Percentiles rank a stretch among this genome's conserved stretches.
phyloP scores from a whole-genome alignment of 768 basidiomycete species.

The Phaffia australis region DNA sequence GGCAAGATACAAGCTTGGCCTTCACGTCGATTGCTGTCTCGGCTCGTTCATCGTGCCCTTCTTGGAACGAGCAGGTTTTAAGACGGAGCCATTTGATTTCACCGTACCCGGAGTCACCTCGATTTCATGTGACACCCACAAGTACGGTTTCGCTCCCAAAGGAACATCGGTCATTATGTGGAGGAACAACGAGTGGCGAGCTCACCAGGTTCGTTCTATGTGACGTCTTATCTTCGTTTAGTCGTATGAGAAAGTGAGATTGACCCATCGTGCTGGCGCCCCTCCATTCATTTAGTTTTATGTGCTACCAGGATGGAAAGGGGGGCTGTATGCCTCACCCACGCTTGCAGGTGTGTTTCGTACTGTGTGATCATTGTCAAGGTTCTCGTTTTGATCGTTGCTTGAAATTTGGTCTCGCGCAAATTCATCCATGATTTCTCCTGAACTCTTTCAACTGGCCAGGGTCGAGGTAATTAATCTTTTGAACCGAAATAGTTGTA shows the following conservation, averaged over 20 bases:
- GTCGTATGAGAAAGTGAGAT: not conserved
- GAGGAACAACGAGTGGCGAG: conserved; percentile 40
- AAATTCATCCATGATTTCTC: not conserved
- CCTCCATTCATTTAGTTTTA: conserved; percentile 26
- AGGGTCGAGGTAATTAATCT: conserved; percentile 5
- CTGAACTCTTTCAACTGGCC: not conserved
- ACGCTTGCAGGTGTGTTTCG: conserved; percentile 25
- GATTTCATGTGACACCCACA: conserved; percentile 67
- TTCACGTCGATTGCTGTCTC: conserved; percentile 74
- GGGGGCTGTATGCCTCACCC: conserved; percentile 64
- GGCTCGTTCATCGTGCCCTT: conserved; percentile 91
- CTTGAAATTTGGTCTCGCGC: not conserved
- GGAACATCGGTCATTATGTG: conserved; percentile 93
- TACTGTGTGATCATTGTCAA: not conserved
- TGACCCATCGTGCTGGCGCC: not conserved
- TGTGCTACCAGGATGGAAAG: conserved; percentile 39
- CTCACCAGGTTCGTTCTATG: conserved; percentile 6
- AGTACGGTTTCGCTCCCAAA: conserved; percentile 95
- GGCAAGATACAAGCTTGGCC: conserved; percentile 45
- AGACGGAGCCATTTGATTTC: conserved; percentile 65
- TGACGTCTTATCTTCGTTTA: not conserved
- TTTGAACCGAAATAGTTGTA: too few relatives aligned
- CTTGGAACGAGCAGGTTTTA: conserved; percentile 49
- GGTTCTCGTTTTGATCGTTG: not conserved
- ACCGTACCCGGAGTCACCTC: conserved; percentile 61